Percentiles rank a stretch among this genome's conserved stretches.
These are phyloP conservation scores for Clarireedia hainanense DNA, from an alignment of 2,329 filamentous ascomycete species.

Conservation along the genomic window DNA sequence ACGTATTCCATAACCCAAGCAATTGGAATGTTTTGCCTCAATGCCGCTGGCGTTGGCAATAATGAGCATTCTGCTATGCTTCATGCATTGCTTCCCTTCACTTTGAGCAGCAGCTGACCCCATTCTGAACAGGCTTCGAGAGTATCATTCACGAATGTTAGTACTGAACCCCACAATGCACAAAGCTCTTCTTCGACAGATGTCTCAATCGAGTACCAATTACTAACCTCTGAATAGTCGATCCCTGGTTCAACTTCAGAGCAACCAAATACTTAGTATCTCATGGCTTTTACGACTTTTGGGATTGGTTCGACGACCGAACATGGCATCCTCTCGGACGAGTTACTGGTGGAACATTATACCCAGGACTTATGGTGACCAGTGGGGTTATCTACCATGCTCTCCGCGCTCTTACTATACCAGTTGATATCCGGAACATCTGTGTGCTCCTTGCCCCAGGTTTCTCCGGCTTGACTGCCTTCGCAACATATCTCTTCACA, in stretches of 20 bases:
- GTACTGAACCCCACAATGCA: conserved; percentile 34
- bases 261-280: conserved; percentile 96
- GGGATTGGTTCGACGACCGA: conserved; percentile 99
- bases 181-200: conserved; percentile 15
- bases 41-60: not conserved
- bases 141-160: conserved; percentile 99
- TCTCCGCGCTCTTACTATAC: conserved; percentile 79
- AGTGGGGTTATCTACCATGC: conserved; percentile 94
- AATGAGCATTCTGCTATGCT: no score
- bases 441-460: conserved; percentile 92
- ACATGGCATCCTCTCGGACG: conserved; percentile 99
- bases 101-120: conserved; percentile 18
- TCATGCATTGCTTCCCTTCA: no score
- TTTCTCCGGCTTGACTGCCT: conserved; percentile 89
- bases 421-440: conserved; percentile 97
- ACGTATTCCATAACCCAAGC: conserved; percentile 35
- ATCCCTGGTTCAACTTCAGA: conserved; percentile 99
- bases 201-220: conserved; percentile 14
- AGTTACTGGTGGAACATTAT: conserved; percentile 97
- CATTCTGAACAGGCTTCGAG: conserved; percentile 66
- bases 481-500: conserved; percentile 89
- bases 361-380: conserved; percentile 97
- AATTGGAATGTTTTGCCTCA: no score
- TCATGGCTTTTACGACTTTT: conserved; percentile 97
- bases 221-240: conserved; percentile 54